Base-by-base conservation (phyloP, 805 yeast species). In the Metschnikowia cerradonensis region DNA sequence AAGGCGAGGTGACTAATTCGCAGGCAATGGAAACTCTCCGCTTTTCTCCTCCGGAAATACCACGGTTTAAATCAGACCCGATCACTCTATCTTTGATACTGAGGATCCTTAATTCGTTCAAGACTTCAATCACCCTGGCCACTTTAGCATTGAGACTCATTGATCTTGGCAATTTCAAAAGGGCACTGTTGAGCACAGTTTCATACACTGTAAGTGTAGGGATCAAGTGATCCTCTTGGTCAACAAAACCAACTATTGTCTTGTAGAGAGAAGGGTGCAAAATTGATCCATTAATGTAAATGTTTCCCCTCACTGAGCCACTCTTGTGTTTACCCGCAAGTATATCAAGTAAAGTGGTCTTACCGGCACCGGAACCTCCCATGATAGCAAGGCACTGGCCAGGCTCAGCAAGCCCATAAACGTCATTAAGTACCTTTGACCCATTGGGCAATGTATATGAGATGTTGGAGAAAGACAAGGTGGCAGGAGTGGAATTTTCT, bases 291-390 rank as follows among this genome's bases (percentile, higher is more conserved):
- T 94, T 94, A 20, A 90, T 80, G 58, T 76, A 80, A 11, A 92
- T 80, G 1, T 71, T 63, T n/a, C 97, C 97, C 1, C 72, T 58
- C 8, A 82, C 77, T 0, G 57, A 54, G 2, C 99, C 99, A 33
- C 83, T 77, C 63, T 92, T 94, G 63, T 83, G 80, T 64, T 92
- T 94, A 43, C 85, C 87, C 0, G 98, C 98, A 50, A 94, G 72
- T 52, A 94, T 90, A 63, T 94, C 99, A 47, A 94, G 72, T 40
- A 94, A 70, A 0, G 99, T 92, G 0, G 99, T 92, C 65, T 94
- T 94, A 47, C 99, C 99, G 13, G 99, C 98, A 45, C 99, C 99
- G 0, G 97, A 91, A 1, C 97, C 97, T 41, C 99, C 99, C 96
- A 94, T 89, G 39, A 94, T 90, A 0, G 99, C 98, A 64, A 90